These are phyloP conservation scores for Cordia subcordata DNA, from an alignment of 257 asterid genomes.

Conservation along the genomic window DNA sequence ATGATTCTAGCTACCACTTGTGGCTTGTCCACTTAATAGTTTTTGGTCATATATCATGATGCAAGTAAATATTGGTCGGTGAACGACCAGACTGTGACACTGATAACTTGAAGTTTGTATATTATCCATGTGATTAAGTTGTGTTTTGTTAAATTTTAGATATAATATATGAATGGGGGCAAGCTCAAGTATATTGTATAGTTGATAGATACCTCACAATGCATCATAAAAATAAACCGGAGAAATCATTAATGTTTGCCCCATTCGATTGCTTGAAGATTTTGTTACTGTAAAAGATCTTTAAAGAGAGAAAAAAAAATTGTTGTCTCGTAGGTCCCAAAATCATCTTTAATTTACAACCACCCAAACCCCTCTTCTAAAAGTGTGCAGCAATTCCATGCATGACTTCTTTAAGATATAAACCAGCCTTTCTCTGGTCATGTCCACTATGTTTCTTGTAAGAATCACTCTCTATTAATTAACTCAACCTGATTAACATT, in stretches of 20 bases:
- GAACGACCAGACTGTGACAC: not conserved
- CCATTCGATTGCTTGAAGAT: not conserved
- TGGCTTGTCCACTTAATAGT: not conserved
- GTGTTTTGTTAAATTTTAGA: not conserved
- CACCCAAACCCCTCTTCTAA: constrained; percentile 7
- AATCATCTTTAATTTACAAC: constrained; percentile 11
- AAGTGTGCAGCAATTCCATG: too few relatives aligned
- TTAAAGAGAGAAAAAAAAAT: not conserved
- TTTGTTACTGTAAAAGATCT: too few relatives aligned
- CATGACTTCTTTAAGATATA: too few relatives aligned
- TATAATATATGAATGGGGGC: not conserved
- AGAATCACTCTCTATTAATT: too few relatives aligned
- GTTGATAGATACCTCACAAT: not conserved
- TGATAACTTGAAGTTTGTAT: not conserved
- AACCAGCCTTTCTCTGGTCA: too few relatives aligned
- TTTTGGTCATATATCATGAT: constrained; percentile 1
- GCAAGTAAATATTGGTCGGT: constrained; percentile 17
- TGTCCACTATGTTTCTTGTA: too few relatives aligned
- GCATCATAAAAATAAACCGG: not conserved
- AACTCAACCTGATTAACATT: too few relatives aligned
- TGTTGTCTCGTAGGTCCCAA: constrained; percentile 8
- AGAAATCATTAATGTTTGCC: not conserved
- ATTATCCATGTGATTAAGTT: not conserved
- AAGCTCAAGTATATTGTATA: not conserved
- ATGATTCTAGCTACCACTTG: too few relatives aligned